These are phyloP conservation scores for Aspergillus pseudoglaucus DNA, from an alignment of 2,329 filamentous ascomycete genomes.

Conservation along the genomic window DNA sequence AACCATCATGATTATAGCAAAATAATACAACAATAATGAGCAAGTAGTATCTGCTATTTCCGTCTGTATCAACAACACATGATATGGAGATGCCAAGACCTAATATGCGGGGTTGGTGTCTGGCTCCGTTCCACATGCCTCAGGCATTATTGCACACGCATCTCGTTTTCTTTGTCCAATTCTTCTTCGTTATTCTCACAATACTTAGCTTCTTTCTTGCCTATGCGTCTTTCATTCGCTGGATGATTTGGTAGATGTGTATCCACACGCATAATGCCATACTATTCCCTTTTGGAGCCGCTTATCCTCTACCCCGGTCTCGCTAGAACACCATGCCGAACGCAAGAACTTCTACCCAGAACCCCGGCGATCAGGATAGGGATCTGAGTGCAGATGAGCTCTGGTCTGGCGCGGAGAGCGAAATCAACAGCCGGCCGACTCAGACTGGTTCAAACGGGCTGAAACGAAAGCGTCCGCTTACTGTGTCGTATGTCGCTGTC, in stretches of 20 bases:
- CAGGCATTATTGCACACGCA: not conserved
- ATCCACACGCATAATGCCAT: not conserved
- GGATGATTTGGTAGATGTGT: slow-evolving; percentile 1
- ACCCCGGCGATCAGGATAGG: slow-evolving; percentile 17
- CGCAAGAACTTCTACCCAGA: slow-evolving; percentile 16
- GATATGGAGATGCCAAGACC: not conserved
- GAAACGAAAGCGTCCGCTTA: slow-evolving; percentile 34
- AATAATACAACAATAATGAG: too few species aligned
- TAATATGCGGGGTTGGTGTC: not conserved
- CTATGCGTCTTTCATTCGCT: not conserved
- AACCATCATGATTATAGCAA: too few species aligned
- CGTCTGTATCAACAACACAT: not conserved
- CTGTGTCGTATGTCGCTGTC: slow-evolving; percentile 29
- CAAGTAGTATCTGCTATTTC: too few species aligned
- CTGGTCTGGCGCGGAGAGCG: slow-evolving; percentile 31
- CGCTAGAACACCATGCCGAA: slow-evolving; percentile 32
- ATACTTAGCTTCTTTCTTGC: not conserved
- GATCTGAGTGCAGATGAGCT: slow-evolving; percentile 29
- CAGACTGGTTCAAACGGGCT: slow-evolving; percentile 22
- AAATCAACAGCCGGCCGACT: slow-evolving; percentile 19
- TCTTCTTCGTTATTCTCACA: not conserved
- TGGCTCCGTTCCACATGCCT: not conserved
- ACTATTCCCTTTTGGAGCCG: not conserved
- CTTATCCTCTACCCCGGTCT: slow-evolving; percentile 18
- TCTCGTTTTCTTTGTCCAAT: not conserved